Evolutionary conservation across 306 rosid genomes (phyloP), one percentile per base, ranked within the genome.

Genomic region (Sphenostylis stenocarpa): DNA sequence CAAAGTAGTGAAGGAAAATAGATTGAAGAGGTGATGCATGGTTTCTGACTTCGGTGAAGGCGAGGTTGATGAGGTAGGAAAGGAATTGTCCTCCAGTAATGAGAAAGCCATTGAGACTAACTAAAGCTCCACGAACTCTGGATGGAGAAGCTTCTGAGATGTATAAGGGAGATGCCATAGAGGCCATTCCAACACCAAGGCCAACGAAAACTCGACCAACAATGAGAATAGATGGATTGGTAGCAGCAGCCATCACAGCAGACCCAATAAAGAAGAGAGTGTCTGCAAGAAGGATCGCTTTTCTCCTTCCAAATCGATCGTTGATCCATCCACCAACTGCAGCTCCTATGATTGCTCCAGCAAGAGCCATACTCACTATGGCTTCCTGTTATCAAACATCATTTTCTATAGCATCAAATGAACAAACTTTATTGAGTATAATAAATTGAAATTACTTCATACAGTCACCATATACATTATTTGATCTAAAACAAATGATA

Each of bases 71-170:
- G 74, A 85, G 79, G 71, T 90, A 85, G 29, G 94, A 78, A 26
- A 90, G 83, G 70, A 90, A 87, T 34, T 90, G 94, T 3, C 90
- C 94, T 0, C 88, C 90, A 7, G 94, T 87, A 0, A 87, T 85
- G 61, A 90, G 88, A 49, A 90, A 87, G 9, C 82, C 88, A 66
- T 90, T 90, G 72, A 83, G 86, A 71, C 86, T 77, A 72, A 90
- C 91, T 13, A 89, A 83, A 45, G 93, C 89, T 10, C 93, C 93
- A 10, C 93, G 70, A 16, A 89, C 84, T 65, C 85, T 78, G 0
- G 88, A 67, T 14, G 91, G 91, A 65, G 94, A 90, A 67, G 88
- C 88, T 81, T 90, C 94, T 3, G 94, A 87, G 80, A 90, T 90
- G 70, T 90, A 90, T n/a, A 90, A 49, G 3, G 94, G 91, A 1